A percentile compares a stretch with the other conserved stretches of the same genome.
phyloP scores from a whole-genome alignment of 768 basidiomycete genomes.

The Pulveroboletus sp. region DNA sequence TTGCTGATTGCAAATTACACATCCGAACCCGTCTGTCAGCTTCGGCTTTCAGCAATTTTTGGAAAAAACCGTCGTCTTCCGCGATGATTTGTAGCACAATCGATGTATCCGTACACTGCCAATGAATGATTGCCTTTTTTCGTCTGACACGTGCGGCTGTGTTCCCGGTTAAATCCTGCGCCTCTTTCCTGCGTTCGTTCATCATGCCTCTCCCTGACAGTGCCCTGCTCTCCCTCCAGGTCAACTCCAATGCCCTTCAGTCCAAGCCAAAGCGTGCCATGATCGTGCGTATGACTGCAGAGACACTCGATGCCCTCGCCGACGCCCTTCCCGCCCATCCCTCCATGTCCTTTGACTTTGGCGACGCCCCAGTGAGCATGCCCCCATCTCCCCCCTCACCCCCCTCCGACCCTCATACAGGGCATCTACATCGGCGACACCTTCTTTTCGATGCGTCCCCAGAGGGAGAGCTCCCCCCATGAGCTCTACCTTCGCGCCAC shows the following conservation, averaged over 20 bases:
- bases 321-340: constrained; percentile 44
- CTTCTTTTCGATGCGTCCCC: constrained; percentile 56
- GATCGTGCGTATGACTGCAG: constrained; percentile 70
- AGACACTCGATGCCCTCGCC: constrained; percentile 61
- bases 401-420: constrained; percentile 32
- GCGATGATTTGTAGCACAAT: too few species aligned
- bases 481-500: constrained; percentile 71
- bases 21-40: constrained; percentile 91
- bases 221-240: constrained; percentile 54
- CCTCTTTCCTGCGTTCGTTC: too few species aligned
- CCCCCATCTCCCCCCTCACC: background rate
- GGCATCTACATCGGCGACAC: constrained; percentile 62
- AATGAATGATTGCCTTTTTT: too few species aligned
- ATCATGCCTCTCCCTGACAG: constrained; percentile 65
- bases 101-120: too few species aligned
- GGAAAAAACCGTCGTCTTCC: constrained; percentile 37
- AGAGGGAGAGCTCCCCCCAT: constrained; percentile 53
- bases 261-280: constrained; percentile 69
- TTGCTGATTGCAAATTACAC: constrained; percentile 98
- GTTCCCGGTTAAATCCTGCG: too few species aligned
- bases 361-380: constrained; percentile 50
- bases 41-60: constrained; percentile 92
- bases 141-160: too few species aligned
- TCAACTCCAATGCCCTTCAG: constrained; percentile 48
- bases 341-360: constrained; percentile 59